Evolutionary conservation across 2,329 filamentous ascomycete species (phyloP).

Genomic region (Hawksworthiomyces lignivorus): DNA sequence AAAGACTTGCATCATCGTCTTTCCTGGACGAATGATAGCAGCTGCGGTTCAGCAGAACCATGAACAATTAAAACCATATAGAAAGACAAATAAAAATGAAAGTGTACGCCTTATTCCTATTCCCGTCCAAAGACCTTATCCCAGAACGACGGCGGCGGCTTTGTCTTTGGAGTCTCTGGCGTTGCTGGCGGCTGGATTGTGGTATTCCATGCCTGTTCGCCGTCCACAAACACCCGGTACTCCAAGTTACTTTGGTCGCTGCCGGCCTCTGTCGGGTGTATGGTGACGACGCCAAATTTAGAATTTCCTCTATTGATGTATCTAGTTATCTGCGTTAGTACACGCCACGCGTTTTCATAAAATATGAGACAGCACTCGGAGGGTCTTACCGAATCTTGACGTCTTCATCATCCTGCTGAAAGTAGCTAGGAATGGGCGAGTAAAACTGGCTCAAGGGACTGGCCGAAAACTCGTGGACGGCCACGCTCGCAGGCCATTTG

Average conservation of each 20-base stretch:
- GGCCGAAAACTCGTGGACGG: conserved; percentile 85
- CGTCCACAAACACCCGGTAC: conserved; percentile 78
- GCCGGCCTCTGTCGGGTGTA: conserved; percentile 47
- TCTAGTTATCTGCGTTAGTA: no score
- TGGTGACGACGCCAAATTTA: conserved; percentile 80
- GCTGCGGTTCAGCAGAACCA: no score
- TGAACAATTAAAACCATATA: not conserved
- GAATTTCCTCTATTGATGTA: conserved; percentile 79
- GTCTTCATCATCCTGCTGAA: conserved; percentile 73
- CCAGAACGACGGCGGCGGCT: conserved; percentile 41
- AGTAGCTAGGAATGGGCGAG: conserved; percentile 74
- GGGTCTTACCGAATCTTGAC: conserved; percentile 76
- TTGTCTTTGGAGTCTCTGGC: conserved; percentile 21
- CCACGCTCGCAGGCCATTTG: conserved; percentile 53
- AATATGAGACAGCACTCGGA: no score
- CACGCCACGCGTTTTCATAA: no score
- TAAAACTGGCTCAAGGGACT: conserved; percentile 94
- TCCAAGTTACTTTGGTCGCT: conserved; percentile 64
- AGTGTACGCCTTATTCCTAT: no score
- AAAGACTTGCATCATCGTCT: no score
- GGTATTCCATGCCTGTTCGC: conserved; percentile 67
- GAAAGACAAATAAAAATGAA: not conserved
- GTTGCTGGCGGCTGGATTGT: conserved; percentile 38
- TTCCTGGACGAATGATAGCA: no score
- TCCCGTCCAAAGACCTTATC: conserved; percentile 22